These are phyloP conservation scores for Penicillium soppii DNA, from an alignment of 495 filamentous ascomycete genomes.

Conservation along the genomic window DNA sequence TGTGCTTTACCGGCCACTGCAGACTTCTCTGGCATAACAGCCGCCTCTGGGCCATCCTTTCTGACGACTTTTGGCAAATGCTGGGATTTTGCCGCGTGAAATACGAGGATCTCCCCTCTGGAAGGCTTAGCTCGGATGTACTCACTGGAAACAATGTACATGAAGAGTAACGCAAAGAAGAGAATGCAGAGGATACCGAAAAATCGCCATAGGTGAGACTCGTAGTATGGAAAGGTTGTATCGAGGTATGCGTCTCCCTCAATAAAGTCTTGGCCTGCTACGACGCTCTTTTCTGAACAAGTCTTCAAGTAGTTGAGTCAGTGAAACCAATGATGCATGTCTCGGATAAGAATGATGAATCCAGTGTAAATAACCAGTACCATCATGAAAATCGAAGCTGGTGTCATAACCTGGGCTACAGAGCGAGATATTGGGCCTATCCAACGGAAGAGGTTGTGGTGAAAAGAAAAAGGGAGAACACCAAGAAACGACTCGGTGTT, in stretches of 20 bases:
- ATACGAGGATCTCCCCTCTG: slow-evolving; percentile 87
- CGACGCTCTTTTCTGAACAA: slow-evolving; percentile 63
- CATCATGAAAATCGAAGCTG: slow-evolving; percentile 78
- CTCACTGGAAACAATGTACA: slow-evolving; percentile 73
- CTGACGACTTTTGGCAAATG: slow-evolving; percentile 54
- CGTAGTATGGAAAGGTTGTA: slow-evolving; percentile 58
- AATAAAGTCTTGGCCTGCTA: slow-evolving; percentile 53
- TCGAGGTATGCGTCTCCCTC: slow-evolving; percentile 71
- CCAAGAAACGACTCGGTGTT: slow-evolving; percentile 78
- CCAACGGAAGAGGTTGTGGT: slow-evolving; percentile 71
- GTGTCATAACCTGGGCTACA: slow-evolving; percentile 80
- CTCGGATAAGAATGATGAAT: slow-evolving; percentile 72
- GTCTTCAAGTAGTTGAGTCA: slow-evolving; percentile 82
- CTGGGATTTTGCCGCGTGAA: slow-evolving; percentile 71
- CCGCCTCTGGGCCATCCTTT: slow-evolving; percentile 29
- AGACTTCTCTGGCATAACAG: slow-evolving; percentile 39
- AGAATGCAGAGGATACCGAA: slow-evolving; percentile 78
- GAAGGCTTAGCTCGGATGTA: slow-evolving; percentile 73
- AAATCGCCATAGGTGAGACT: slow-evolving; percentile 72
- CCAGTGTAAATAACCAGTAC: slow-evolving; percentile 85
- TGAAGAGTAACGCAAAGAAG: slow-evolving; percentile 61
- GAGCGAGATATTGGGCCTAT: slow-evolving; percentile 80
- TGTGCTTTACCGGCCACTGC: background rate
- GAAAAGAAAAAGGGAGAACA: slow-evolving; percentile 60
- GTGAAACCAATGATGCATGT: slow-evolving; percentile 79